phyloP scores from a whole-genome alignment of 164 flowering plant species.

The Vitis riparia region DNA sequence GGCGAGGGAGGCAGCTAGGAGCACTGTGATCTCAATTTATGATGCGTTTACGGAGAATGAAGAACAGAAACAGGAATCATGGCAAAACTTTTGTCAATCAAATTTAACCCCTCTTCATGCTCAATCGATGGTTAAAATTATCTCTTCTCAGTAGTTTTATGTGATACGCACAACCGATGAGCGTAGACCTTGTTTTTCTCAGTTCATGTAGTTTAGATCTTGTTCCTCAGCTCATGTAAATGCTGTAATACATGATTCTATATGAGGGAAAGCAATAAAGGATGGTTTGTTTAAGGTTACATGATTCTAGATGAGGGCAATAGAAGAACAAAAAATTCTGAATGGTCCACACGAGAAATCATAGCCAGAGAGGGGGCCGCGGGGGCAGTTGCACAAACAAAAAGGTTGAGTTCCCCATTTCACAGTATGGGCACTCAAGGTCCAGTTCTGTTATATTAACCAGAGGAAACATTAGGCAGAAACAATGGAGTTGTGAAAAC shows the following conservation, averaged over 20 bases:
- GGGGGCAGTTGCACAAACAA: no score
- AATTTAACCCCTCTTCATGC: conserved; percentile 70
- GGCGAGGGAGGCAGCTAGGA: conserved; percentile 88
- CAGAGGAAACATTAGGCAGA: no score
- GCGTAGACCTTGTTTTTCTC: not conserved
- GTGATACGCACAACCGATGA: not conserved
- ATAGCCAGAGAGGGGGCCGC: no score
- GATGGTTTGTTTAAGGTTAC: not conserved
- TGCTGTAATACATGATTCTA: conserved; percentile 6
- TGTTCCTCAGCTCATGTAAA: conserved; percentile 6
- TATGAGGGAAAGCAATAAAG: not conserved
- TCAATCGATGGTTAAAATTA: conserved; percentile 61
- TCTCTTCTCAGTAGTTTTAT: conserved; percentile 22
- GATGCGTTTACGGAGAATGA: conserved; percentile 39
- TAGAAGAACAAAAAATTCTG: not conserved
- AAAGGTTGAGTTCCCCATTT: not conserved
- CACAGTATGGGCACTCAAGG: no score
- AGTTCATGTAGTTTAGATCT: no score
- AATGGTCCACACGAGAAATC: no score
- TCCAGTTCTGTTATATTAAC: no score
- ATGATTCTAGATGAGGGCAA: not conserved
- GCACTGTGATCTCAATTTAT: conserved; percentile 41
- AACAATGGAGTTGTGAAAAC: no score
- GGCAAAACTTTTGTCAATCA: conserved; percentile 74
- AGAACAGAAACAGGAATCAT: conserved; percentile 55